phyloP scores from a whole-genome alignment of 805 yeast genomes.

The Cyberlindnera xylosilytica region DNA sequence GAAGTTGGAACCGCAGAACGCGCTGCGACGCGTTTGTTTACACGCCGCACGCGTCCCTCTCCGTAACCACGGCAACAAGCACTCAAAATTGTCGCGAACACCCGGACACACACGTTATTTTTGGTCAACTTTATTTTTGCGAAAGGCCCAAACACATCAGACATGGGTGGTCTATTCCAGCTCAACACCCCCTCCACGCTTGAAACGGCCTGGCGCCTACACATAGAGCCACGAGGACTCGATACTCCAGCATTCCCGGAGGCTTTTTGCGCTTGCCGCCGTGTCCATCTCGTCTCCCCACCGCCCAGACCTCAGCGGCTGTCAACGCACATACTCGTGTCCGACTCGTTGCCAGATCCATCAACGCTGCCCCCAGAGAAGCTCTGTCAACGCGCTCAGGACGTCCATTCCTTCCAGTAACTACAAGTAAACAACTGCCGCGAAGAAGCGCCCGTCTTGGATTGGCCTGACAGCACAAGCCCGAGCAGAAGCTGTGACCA shows the following conservation, averaged over 20 bases:
- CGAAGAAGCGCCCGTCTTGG: no score
- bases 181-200: neutral
- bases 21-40: neutral
- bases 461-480: no score
- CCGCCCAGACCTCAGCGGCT: neutral
- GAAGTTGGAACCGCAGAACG: constrained; percentile 2
- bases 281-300: neutral
- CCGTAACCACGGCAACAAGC: neutral
- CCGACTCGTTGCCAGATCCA: neutral
- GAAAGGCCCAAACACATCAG: neutral
- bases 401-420: no score
- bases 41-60: neutral
- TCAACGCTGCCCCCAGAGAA: neutral
- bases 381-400: no score
- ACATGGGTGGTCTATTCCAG: neutral
- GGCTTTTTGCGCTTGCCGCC: neutral
- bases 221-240: neutral
- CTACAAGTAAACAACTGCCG: no score
- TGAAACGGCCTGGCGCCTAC: neutral
- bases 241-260: neutral
- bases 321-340: neutral
- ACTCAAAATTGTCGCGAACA: neutral
- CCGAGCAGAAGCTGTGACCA: no score
- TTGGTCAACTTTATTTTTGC: constrained; percentile 1
- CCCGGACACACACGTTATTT: neutral